phyloP scores from a whole-genome alignment of 345 rosid genomes.

The Punica granatum region DNA sequence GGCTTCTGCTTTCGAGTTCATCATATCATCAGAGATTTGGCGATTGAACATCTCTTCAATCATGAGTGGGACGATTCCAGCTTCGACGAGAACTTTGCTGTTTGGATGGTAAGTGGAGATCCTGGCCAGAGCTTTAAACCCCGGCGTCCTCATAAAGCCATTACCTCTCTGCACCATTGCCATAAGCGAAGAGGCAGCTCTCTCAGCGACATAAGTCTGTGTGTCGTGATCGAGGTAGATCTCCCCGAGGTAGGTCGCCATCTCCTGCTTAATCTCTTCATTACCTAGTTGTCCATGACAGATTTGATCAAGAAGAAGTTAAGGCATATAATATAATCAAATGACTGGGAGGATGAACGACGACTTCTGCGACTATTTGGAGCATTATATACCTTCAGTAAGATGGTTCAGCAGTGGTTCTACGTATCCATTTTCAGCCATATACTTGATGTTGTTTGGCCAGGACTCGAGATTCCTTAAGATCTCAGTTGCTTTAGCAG shows the following conservation, averaged over 20 bases:
- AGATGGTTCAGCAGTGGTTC: conserved; percentile 78
- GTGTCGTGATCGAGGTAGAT: conserved; percentile 52
- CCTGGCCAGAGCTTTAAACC: conserved; percentile 65
- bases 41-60: conserved; percentile 62
- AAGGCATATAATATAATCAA: too few species aligned
- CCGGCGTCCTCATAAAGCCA: conserved; percentile 36
- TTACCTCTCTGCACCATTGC: conserved; percentile 56
- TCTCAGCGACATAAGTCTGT: conserved; percentile 53
- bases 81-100: conserved; percentile 45
- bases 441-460: conserved; percentile 56
- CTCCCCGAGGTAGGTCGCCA: conserved; percentile 69
- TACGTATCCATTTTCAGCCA: conserved; percentile 84
- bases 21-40: conserved; percentile 40
- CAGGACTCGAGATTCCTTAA: conserved; percentile 50
- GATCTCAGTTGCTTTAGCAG: conserved; percentile 52
- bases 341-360: too few species aligned
- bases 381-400: conserved; percentile 43
- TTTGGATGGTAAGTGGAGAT: conserved; percentile 62
- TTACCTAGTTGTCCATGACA: conserved; percentile 34
- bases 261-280: conserved; percentile 56
- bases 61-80: conserved; percentile 54
- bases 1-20: conserved; percentile 62
- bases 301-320: neutral
- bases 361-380: too few species aligned
- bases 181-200: conserved; percentile 56